Conservation (phyloP, 208 protist species). For the Acanthamoeba triangularis region DNA sequence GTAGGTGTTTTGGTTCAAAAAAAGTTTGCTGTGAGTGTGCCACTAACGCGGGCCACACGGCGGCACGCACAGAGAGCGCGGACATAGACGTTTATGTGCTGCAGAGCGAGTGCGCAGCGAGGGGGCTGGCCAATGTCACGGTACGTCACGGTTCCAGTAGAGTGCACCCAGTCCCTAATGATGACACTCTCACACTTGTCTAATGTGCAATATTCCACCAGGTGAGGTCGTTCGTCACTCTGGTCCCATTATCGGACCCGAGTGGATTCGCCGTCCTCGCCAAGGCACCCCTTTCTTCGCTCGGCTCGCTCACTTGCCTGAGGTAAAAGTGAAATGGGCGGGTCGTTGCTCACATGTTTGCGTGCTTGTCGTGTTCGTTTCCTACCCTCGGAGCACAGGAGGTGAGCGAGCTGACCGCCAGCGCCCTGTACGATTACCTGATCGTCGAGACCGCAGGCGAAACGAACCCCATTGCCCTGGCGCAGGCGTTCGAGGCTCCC, state of each 20-base stretch:
- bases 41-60: too few species aligned
- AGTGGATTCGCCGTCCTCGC: neutral
- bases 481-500: neutral
- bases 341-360: too few species aligned
- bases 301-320: too few species aligned
- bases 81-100: neutral
- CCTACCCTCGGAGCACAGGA: neutral
- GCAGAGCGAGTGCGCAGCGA: neutral
- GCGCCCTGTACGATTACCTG: neutral
- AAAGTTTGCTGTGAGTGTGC: too few species aligned
- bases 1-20: neutral
- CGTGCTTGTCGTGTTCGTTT: neutral
- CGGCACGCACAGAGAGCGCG: neutral
- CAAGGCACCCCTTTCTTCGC: neutral
- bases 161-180: too few species aligned
- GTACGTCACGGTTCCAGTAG: too few species aligned
- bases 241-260: neutral
- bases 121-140: neutral
- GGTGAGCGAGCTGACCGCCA: neutral
- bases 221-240: constrained; percentile 8
- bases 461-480: neutral
- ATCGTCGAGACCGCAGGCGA: neutral
- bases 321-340: too few species aligned
- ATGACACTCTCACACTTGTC: too few species aligned
- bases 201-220: too few species aligned